Evolutionary conservation across 352 stramenopile genomes (phyloP), one percentile per base, ranked within the genome.

Genomic region (Pythium grandisporangium): DNA sequence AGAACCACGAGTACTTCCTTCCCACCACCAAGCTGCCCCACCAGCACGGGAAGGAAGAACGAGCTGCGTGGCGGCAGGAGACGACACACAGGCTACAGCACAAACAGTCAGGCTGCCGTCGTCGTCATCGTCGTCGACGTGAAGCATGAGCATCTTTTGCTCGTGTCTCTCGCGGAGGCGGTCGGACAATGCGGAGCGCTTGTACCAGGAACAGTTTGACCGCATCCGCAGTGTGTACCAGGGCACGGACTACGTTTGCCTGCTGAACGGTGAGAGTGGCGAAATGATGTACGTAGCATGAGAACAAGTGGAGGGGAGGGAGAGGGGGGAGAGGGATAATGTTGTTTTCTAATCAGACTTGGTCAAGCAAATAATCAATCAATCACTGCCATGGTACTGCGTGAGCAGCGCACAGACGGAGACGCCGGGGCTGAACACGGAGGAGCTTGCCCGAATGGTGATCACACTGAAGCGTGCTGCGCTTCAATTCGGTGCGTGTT

Each of bases 361-460:
- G n/a, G n/a, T n/a, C n/a, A n/a, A n/a, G n/a, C n/a, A n/a, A n/a
- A n/a, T n/a, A n/a, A n/a, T n/a, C n/a, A n/a, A n/a, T n/a, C n/a
- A n/a, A n/a, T n/a, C n/a, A n/a, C n/a, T n/a, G n/a, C n/a, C n/a
- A n/a, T n/a, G n/a, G n/a, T n/a, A n/a, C n/a, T n/a, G n/a, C n/a
- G n/a, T n/a, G n/a, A n/a, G 27, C 27, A 90, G 76, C 25, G 73
- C 76, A 7, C 73, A 90, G 52, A 83, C 76, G 2, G 73, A 90
- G 53, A 65, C 67, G 16, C 53, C 69, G 1, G 59, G 67, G 20
- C 48, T 85, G 30, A 86, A 84, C 23, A 69, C 79, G 21, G 76
- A 93, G 42, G 79, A 93, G 37, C 68, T 89, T 39, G 70, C 74
- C 29, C 55, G 74, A 26, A 86, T 75, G 26, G 84, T 93, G 50